Evolutionary conservation across 2,329 filamentous ascomycete genomes (phyloP).

Genomic region (Claviceps pusilla): DNA sequence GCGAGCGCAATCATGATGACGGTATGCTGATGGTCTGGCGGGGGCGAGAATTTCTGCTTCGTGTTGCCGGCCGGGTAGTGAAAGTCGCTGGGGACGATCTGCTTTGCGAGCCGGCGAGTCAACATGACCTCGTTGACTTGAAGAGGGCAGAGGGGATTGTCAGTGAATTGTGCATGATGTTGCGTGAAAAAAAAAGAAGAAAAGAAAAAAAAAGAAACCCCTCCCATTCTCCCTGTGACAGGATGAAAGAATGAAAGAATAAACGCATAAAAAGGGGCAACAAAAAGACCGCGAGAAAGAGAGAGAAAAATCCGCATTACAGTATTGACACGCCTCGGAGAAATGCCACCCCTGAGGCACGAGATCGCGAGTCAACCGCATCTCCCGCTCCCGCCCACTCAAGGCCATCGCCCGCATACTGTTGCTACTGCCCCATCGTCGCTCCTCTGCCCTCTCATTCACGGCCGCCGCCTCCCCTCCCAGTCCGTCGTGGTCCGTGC

Average conservation of each 20-base stretch:
- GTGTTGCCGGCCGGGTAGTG: background rate
- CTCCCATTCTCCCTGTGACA: too few relatives aligned
- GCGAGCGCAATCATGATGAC: background rate
- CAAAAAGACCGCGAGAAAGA: too few relatives aligned
- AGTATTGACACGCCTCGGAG: constrained; percentile 1
- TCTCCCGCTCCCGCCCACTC: background rate
- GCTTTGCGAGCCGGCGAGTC: constrained; percentile 1
- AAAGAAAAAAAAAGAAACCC: too few relatives aligned
- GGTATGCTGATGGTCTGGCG: background rate
- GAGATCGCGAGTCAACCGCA: background rate
- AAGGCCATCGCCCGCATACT: background rate
- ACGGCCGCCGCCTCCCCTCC: too few relatives aligned
- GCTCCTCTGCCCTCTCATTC: background rate
- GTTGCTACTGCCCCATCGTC: background rate
- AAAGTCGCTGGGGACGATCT: background rate
- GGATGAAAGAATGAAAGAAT: too few relatives aligned
- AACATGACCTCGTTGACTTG: background rate
- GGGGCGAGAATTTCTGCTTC: background rate
- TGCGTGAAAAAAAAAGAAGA: background rate
- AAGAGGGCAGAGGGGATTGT: background rate
- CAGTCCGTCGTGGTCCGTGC: background rate
- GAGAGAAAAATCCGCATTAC: background rate
- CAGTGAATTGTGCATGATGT: background rate
- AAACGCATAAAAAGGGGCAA: too few relatives aligned
- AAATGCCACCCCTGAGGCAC: constrained; percentile 1